phyloP scores from a whole-genome alignment of 495 filamentous ascomycete species.

The Xylaria venustula region DNA sequence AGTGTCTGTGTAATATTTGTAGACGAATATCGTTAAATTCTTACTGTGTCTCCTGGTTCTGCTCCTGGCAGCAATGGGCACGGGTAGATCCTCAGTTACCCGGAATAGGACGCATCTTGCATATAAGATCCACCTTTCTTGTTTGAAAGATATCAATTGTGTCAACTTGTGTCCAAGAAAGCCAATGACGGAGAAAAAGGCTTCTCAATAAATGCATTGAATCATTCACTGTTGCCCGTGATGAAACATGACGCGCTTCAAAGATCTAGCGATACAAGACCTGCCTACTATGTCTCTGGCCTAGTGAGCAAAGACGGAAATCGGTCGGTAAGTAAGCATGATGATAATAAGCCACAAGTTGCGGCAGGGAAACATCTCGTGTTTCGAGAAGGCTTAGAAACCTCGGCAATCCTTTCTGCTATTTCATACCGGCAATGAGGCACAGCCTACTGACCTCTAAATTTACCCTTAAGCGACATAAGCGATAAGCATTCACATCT shows the following conservation, averaged over 20 bases:
- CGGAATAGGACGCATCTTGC: background rate
- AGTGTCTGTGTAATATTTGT: too few relatives aligned
- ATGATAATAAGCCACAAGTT: background rate
- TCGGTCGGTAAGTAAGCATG: background rate
- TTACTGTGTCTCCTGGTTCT: background rate
- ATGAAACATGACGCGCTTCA: slow-evolving; percentile 7
- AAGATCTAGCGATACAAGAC: background rate
- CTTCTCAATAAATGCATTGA: background rate
- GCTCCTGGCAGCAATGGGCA: background rate
- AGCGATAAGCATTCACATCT: too few relatives aligned
- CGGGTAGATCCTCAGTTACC: background rate
- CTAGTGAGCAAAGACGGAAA: background rate
- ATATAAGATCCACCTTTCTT: background rate
- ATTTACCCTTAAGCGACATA: too few relatives aligned
- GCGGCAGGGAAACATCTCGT: background rate
- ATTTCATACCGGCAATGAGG: too few relatives aligned
- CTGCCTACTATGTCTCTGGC: background rate
- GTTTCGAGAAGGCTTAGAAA: background rate
- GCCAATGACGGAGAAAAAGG: background rate
- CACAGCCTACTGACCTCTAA: too few relatives aligned
- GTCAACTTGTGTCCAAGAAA: too few relatives aligned
- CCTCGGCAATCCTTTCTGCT: background rate
- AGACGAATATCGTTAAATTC: too few relatives aligned
- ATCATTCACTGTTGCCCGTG: background rate
- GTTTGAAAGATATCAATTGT: too few relatives aligned